These are phyloP conservation scores for Trifolium subterraneum DNA, from an alignment of 306 rosid genomes.

Conservation along the genomic window DNA sequence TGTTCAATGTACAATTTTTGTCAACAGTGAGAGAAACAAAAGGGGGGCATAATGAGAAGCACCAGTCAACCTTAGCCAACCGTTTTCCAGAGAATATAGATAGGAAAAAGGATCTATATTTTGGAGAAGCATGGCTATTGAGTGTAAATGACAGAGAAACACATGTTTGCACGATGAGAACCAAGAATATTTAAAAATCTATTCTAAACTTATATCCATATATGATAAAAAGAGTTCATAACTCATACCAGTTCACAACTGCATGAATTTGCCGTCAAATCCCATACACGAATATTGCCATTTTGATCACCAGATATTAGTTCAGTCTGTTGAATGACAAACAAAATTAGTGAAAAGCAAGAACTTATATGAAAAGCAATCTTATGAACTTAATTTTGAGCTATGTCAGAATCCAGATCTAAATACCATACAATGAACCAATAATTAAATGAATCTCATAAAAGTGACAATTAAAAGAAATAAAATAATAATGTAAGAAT, in stretches of 20 bases:
- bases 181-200: conserved; percentile 19
- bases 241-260: conserved; percentile 92
- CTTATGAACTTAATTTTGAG: conserved; percentile 6
- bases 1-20: conserved; percentile 33
- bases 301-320: conserved; percentile 98
- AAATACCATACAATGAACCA: conserved; percentile 27
- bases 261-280: conserved; percentile 98
- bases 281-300: conserved; percentile 99
- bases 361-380: conserved; percentile 11
- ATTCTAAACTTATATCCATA: conserved; percentile 27
- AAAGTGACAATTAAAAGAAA: conserved; percentile 9
- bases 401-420: conserved; percentile 34
- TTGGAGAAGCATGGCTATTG: conserved; percentile 13
- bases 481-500: conserved; percentile 8
- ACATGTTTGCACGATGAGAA: neutral
- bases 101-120: neutral
- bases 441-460: conserved; percentile 15
- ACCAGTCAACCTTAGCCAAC: conserved; percentile 29
- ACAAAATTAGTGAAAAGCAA: conserved; percentile 35
- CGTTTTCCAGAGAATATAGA: neutral
- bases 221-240: conserved; percentile 10
- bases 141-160: neutral
- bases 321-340: conserved; percentile 74
- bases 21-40: neutral
- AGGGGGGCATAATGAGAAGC: conserved; percentile 26